Evolutionary conservation across 2,329 filamentous ascomycete species (phyloP).

Genomic region (Curvularia hawaiiensis): DNA sequence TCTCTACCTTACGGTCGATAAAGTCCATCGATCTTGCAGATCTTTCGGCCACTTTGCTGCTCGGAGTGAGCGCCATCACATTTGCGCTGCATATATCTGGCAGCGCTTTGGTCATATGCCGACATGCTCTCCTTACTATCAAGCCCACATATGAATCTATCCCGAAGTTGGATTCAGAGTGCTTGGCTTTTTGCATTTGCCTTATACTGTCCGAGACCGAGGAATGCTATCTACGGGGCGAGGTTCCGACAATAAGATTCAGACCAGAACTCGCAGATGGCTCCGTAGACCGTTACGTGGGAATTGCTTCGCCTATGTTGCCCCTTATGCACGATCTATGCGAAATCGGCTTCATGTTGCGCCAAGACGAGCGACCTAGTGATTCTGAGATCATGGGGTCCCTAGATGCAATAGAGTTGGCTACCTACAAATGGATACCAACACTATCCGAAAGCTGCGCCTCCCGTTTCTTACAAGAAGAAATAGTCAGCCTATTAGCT

Average conservation of each 20-base stretch:
- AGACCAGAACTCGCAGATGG: background rate
- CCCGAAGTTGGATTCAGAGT: constrained; percentile 1
- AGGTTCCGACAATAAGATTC: constrained; percentile 10
- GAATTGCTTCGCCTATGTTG: constrained; percentile 9
- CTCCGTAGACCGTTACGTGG: constrained; percentile 8
- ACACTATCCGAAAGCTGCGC: constrained; percentile 1
- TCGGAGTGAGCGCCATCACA: constrained; percentile 12
- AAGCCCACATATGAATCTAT: constrained; percentile 6
- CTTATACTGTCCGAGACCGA: constrained; percentile 6
- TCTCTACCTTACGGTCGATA: constrained; percentile 7
- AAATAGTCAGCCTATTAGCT: constrained; percentile 7
- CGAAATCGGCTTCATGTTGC: constrained; percentile 1
- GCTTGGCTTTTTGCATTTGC: constrained; percentile 7
- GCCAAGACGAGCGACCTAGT: constrained; percentile 2
- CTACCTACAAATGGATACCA: constrained; percentile 6
- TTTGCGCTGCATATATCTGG: constrained; percentile 11
- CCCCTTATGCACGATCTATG: constrained; percentile 7
- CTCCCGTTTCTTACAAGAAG: constrained; percentile 7
- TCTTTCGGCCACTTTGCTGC: constrained; percentile 3
- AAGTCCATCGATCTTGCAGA: background rate
- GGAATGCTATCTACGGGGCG: constrained; percentile 6
- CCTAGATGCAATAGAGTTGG: constrained; percentile 6
- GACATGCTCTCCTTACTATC: constrained; percentile 6
- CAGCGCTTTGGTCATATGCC: constrained; percentile 3
- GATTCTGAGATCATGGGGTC: background rate